Evolutionary conservation across 2,329 filamentous ascomycete genomes (phyloP), one percentile per base, ranked within the genome.

Genomic region (Pseudodiploospora longispora): DNA sequence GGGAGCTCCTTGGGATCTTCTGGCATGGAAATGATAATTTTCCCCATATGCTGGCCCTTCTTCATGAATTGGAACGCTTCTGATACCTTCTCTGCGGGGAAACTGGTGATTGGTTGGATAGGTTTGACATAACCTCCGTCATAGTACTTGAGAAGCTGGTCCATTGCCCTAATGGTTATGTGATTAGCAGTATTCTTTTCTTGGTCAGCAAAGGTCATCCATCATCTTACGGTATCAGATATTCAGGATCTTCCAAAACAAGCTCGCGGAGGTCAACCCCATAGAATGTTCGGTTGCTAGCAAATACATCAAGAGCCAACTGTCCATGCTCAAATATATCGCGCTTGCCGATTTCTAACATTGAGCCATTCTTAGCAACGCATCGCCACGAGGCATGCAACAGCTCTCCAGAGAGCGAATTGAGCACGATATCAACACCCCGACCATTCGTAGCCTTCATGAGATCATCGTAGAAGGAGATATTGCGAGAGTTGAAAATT

Each of bases 271-370:
- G 19, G 19, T 69, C 65, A 1, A 71, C 47, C 35, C 59, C 59
- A 9, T 51, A 48, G 28, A 64, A 68, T 2, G 56, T 58, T 0
- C 63, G 56, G 4, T 62, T 65, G 1, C 47, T 49, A 3, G 62
- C 54, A 34, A 78, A 77, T 0, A 61, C 57, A 1, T 61, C 50
- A 69, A 77, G 71, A 2, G 65, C 63, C 4, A 77, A 58, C 5
- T 59, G 52, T 2, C 60, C 64, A 27, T 65, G 62, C 1, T 63
- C 62, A 1, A 63, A 51, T 2, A 72, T 55, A 38, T 73, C 68
- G 5, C 62, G 54, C 48, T 67, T 68, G 6, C 68, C 68, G n/a
- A 74, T 64, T 41, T 75, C 70, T 0, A 74, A 44, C 55, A 76
- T 66, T 3, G 53, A 59, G 0, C 69, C 71, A 38, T 65, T 69